Conservation (phyloP, 2,329 filamentous ascomycete species). For the Aspergillus aculeatus region DNA sequence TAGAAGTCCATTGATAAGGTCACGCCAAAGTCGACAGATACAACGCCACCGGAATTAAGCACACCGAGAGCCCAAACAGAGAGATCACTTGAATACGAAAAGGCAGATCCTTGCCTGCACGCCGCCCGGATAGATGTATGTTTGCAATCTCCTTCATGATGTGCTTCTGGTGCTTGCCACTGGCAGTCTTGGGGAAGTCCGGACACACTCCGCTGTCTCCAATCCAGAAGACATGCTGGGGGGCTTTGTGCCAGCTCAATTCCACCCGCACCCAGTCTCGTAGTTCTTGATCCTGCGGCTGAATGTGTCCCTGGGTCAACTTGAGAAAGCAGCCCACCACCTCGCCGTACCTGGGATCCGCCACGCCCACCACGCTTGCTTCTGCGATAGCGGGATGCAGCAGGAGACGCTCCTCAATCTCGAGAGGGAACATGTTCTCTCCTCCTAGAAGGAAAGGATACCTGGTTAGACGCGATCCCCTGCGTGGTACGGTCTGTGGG, state of each 20-base stretch:
- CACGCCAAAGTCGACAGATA: neutral
- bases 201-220: constrained; percentile 54
- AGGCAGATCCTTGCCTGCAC: neutral
- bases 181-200: constrained; percentile 62
- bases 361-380: constrained; percentile 63
- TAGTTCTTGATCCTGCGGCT: constrained; percentile 52
- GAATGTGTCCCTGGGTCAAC: constrained; percentile 16
- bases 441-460: constrained; percentile 46
- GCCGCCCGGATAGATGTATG: neutral
- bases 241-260: constrained; percentile 64
- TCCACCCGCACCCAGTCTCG: constrained; percentile 58
- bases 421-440: constrained; percentile 67
- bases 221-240: constrained; percentile 69
- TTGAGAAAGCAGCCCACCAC: constrained; percentile 59
- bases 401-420: constrained; percentile 67
- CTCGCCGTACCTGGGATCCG: constrained; percentile 48
- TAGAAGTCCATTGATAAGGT: neutral
- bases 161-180: constrained; percentile 64
- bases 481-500: too few relatives aligned
- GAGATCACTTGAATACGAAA: neutral
- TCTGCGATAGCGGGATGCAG: constrained; percentile 57
- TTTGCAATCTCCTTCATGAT: constrained; percentile 49
- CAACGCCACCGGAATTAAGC: neutral
- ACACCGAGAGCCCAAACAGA: neutral
- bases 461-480: too few relatives aligned